These are phyloP conservation scores for Nemania sp. DNA, from an alignment of 2,329 filamentous ascomycete species.

Conservation along the genomic window DNA sequence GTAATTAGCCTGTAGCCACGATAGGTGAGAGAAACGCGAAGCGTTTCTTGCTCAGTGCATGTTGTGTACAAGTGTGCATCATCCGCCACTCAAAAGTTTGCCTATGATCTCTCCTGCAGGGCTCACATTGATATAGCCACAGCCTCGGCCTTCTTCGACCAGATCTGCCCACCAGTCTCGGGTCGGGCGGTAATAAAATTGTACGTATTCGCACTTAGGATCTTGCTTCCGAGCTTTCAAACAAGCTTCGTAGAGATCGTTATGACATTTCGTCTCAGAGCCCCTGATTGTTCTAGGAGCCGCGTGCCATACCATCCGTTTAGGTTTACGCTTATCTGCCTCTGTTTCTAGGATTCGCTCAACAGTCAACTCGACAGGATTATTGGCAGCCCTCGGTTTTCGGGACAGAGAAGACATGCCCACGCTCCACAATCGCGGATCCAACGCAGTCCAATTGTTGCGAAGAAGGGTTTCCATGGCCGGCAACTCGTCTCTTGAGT, in stretches of 20 bases:
- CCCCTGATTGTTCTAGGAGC: slow-evolving; percentile 39
- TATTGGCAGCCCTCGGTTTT: not conserved
- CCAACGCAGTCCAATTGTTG: slow-evolving; percentile 43
- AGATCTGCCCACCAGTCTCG: slow-evolving; percentile 56
- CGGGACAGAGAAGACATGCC: slow-evolving; percentile 15
- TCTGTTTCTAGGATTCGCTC: slow-evolving; percentile 29
- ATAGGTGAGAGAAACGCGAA: no score
- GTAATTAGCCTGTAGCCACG: no score
- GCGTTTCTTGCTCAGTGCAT: no score
- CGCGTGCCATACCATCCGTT: slow-evolving; percentile 52
- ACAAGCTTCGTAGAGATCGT: slow-evolving; percentile 49
- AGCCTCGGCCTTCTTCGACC: slow-evolving; percentile 50
- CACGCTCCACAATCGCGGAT: slow-evolving; percentile 23
- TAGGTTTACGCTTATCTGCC: slow-evolving; percentile 31
- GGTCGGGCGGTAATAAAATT: slow-evolving; percentile 52
- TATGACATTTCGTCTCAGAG: slow-evolving; percentile 43
- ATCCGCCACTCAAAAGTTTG: no score
- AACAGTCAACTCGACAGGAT: slow-evolving; percentile 5
- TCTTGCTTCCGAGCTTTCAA: slow-evolving; percentile 27
- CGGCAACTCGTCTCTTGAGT: slow-evolving; percentile 45
- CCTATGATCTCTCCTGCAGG: slow-evolving; percentile 45
- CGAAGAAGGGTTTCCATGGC: slow-evolving; percentile 35
- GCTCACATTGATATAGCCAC: slow-evolving; percentile 52
- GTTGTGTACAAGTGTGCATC: no score
- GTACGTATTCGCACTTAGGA: slow-evolving; percentile 33